These are phyloP conservation scores for Neurospora pannonica DNA, from an alignment of 495 filamentous ascomycete genomes.

Conservation along the genomic window DNA sequence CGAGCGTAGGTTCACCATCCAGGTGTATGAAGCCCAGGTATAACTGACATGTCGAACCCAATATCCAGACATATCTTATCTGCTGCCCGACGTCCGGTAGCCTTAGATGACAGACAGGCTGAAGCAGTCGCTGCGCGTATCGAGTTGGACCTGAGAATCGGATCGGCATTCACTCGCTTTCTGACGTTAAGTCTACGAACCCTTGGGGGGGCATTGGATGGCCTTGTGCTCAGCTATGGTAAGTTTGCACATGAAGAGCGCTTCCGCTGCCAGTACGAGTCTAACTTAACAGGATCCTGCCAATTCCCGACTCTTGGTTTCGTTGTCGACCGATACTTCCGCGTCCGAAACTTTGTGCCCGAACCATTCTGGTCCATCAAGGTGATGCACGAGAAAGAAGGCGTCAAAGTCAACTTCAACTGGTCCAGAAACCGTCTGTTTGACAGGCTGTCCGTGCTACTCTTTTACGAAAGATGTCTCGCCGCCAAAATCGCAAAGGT, in stretches of 20 bases:
- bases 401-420: conserved; percentile 71
- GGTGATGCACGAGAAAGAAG: conserved; percentile 67
- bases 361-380: conserved; percentile 90
- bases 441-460: conserved; percentile 69
- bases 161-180: conserved; percentile 85
- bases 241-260: conserved; percentile 9
- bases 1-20: conserved; percentile 52
- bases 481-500: conserved; percentile 68
- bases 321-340: conserved; percentile 89
- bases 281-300: conserved; percentile 59
- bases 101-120: conserved; percentile 77
- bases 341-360: conserved; percentile 85
- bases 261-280: not conserved
- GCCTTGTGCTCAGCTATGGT: conserved; percentile 81
- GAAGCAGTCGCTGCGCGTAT: conserved; percentile 84
- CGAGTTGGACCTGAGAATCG: conserved; percentile 86
- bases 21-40: not conserved
- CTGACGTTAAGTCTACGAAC: conserved; percentile 63
- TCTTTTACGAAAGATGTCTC: conserved; percentile 81
- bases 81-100: conserved; percentile 65
- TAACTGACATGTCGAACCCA: conserved; percentile 6
- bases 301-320: conserved; percentile 97
- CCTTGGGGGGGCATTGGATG: conserved; percentile 51
- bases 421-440: conserved; percentile 82
- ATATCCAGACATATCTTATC: conserved; percentile 62